Evolutionary conservation across 345 rosid genomes (phyloP), one percentile per base, ranked within the genome.

Genomic region (Citrus trifoliata): DNA sequence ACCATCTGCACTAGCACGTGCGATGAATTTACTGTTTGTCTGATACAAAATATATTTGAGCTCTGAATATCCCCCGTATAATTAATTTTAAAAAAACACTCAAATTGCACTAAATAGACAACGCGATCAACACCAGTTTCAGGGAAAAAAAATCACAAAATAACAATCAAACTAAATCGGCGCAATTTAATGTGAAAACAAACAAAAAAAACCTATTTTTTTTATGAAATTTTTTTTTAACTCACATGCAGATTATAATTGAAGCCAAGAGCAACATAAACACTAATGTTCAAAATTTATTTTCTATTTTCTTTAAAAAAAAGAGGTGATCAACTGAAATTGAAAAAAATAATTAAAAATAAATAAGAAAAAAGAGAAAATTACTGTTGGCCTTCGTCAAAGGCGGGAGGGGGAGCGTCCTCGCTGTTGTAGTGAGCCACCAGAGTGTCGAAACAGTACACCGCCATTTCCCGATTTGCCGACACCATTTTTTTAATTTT

Each of bases 401-500:
- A 96, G 78, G 93, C 91, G 59, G 99, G 94, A 82, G 94, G 90
- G 25, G 98, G 97, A 82, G 93, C 77, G 46, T 93, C 93, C 83
- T 93, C 88, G 79, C 88, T 85, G 89, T 87, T 96, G 90, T 89
- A 96, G 89, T 96, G 95, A 86, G 98, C 90, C 74, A 96, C 89
- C 74, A 96, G 87, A 75, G 89, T 91, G 83, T 93, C 99, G 86
- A 96, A 96, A 88, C 99, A 96, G 82, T 90, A 96, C 10, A 93
- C 98, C n/a, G 89, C 99, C 99, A 96, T 96, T 74, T 96, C 99
- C 86, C 76, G 88, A 77, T 90, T 96, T 35, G 99, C 99, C 77
- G 93, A 86, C 85, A 95, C 98, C 99, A 96, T 96, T 61, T 73
- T 85, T 62, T 51, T 56, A 51, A 9, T 42, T 42, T 42, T 42